These are phyloP conservation scores for Coprinopsis marcescibilis DNA, from an alignment of 768 basidiomycete species.

Conservation along the genomic window DNA sequence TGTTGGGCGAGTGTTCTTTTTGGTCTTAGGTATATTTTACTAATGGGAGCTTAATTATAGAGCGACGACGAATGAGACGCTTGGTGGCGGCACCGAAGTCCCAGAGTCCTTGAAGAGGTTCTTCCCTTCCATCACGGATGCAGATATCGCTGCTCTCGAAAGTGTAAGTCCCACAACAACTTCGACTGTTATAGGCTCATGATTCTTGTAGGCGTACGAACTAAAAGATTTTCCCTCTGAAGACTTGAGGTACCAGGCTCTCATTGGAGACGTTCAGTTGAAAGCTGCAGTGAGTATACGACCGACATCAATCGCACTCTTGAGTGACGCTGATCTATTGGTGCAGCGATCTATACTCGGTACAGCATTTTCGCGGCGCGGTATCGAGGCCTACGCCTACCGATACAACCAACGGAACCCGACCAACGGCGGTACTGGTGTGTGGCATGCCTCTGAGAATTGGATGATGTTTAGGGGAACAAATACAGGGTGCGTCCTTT, in stretches of 20 bases:
- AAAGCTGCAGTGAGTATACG: slow-evolving; percentile 45
- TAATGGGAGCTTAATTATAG: slow-evolving; percentile 18
- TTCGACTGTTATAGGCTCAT: not conserved
- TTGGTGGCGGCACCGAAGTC: slow-evolving; percentile 36
- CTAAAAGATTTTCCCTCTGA: slow-evolving; percentile 36
- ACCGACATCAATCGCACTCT: not conserved
- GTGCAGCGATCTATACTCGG: slow-evolving; percentile 42
- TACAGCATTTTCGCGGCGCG: slow-evolving; percentile 28
- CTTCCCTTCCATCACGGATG: slow-evolving; percentile 40
- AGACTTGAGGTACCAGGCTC: slow-evolving; percentile 35
- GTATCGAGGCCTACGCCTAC: slow-evolving; percentile 43
- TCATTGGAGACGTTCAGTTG: slow-evolving; percentile 45
- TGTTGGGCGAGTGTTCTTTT: slow-evolving; percentile 40
- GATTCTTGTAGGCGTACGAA: slow-evolving; percentile 33
- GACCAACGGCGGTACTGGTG: slow-evolving; percentile 27
- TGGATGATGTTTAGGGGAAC: slow-evolving; percentile 65
- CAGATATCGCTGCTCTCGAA: slow-evolving; percentile 33
- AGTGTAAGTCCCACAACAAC: slow-evolving; percentile 16
- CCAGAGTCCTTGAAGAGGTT: slow-evolving; percentile 29
- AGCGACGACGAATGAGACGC: slow-evolving; percentile 56
- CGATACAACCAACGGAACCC: slow-evolving; percentile 55
- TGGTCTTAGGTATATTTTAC: not conserved
- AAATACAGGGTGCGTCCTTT: slow-evolving; percentile 45
- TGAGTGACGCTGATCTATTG: not conserved
- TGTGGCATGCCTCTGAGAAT: slow-evolving; percentile 54